Percentiles rank a stretch among this genome's conserved stretches.
Evolutionary conservation across 768 basidiomycete genomes (phyloP).

Genomic region (Leccinum fibrillosum): DNA sequence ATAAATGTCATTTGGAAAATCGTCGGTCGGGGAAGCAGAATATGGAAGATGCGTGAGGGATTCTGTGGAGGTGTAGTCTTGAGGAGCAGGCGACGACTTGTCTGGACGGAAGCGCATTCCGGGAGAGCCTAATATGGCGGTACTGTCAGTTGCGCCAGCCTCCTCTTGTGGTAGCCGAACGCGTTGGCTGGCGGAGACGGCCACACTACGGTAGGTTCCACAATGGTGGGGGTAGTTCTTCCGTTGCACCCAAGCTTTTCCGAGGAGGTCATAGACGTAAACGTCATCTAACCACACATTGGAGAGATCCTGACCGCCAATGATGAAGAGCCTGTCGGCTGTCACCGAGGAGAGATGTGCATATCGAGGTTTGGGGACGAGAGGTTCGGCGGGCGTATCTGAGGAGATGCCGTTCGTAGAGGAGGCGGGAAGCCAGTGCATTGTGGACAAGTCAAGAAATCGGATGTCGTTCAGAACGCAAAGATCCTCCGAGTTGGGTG

Average conservation of each 20-base stretch:
- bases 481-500: slow-evolving; percentile 71
- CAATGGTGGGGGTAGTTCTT: slow-evolving; percentile 89
- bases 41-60: slow-evolving; percentile 72
- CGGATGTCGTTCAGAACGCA: slow-evolving; percentile 93
- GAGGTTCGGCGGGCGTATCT: slow-evolving; percentile 41
- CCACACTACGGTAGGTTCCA: slow-evolving; percentile 93
- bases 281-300: slow-evolving; percentile 95
- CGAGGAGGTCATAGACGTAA: slow-evolving; percentile 78
- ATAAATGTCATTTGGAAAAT: slow-evolving; percentile 82
- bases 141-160: slow-evolving; percentile 36
- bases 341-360: slow-evolving; percentile 92
- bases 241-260: slow-evolving; percentile 73
- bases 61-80: slow-evolving; percentile 56
- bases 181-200: slow-evolving; percentile 66
- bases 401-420: slow-evolving; percentile 29
- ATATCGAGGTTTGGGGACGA: slow-evolving; percentile 82
- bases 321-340: slow-evolving; percentile 80
- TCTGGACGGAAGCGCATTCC: slow-evolving; percentile 58
- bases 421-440: slow-evolving; percentile 63
- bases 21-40: slow-evolving; percentile 65
- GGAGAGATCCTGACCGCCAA: slow-evolving; percentile 92
- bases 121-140: slow-evolving; percentile 48
- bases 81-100: slow-evolving; percentile 36
- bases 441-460: slow-evolving; percentile 73
- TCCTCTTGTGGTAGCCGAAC: slow-evolving; percentile 73